These are phyloP conservation scores for Coniella lustricola DNA, from an alignment of 2,329 filamentous ascomycete genomes.

Conservation along the genomic window DNA sequence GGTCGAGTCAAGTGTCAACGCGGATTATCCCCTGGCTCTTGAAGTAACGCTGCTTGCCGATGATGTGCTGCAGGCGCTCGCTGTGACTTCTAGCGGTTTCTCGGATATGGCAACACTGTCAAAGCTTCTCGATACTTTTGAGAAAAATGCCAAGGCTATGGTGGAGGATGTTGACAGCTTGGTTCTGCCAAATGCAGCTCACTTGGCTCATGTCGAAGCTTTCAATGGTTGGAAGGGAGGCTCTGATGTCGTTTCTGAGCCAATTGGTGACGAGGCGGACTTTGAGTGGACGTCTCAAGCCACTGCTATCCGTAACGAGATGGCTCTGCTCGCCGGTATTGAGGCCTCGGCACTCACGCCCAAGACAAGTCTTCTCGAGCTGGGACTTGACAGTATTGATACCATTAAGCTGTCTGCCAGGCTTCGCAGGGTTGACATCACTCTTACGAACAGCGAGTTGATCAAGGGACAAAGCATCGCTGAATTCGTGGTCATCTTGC, in stretches of 20 bases:
- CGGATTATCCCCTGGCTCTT: conserved; percentile 72
- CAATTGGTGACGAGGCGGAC: background rate
- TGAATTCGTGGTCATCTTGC: conserved; percentile 41
- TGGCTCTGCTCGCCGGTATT: conserved; percentile 55
- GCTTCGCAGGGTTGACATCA: conserved; percentile 53
- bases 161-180: conserved; percentile 7
- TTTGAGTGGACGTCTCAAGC: conserved; percentile 57
- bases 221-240: background rate
- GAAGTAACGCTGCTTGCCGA: conserved; percentile 55
- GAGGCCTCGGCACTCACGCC: conserved; percentile 44
- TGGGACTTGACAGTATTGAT: conserved; percentile 90
- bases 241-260: background rate
- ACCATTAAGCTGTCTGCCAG: conserved; percentile 74
- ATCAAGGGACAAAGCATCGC: conserved; percentile 65
- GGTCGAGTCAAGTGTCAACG: conserved; percentile 37
- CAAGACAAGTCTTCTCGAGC: conserved; percentile 63
- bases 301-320: conserved; percentile 47
- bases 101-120: conserved; percentile 26
- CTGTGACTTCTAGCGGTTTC: conserved; percentile 48
- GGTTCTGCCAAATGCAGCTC: background rate
- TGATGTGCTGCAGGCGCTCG: conserved; percentile 44
- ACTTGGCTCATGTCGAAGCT: background rate
- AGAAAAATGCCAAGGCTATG: conserved; percentile 24
- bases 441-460: conserved; percentile 66
- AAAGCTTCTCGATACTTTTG: conserved; percentile 34